A percentile compares a stretch with the other conserved stretches of the same genome.
These are phyloP conservation scores for Miscanthus lutarioriparius DNA, from an alignment of 176 grass and related monocot genomes.

Conservation along the genomic window DNA sequence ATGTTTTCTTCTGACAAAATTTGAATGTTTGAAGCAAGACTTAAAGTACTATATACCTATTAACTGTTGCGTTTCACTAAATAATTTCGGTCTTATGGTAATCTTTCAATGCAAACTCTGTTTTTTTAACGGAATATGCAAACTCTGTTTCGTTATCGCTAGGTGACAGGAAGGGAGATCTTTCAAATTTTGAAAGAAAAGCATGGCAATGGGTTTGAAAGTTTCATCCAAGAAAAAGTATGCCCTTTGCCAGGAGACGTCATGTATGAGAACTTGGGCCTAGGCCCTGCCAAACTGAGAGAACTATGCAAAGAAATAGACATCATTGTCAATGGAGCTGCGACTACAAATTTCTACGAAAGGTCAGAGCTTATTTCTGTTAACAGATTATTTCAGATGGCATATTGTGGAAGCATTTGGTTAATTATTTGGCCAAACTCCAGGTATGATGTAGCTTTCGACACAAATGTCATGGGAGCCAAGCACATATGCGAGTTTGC, in stretches of 20 bases:
- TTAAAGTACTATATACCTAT: too few relatives aligned
- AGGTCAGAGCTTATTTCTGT: slow-evolving; percentile 21
- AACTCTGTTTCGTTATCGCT: too few relatives aligned
- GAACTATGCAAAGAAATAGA: slow-evolving; percentile 45
- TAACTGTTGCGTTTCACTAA: not conserved
- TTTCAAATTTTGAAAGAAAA: too few relatives aligned
- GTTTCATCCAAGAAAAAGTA: slow-evolving; percentile 26
- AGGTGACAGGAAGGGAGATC: too few relatives aligned
- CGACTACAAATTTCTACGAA: slow-evolving; percentile 28
- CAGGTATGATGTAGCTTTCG: slow-evolving; percentile 63
- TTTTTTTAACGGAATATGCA: too few relatives aligned
- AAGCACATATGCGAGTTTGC: slow-evolving; percentile 51
- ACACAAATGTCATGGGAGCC: slow-evolving; percentile 49
- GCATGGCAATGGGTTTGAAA: too few relatives aligned
- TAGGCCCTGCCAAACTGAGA: slow-evolving; percentile 26
- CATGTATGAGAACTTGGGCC: slow-evolving; percentile 48
- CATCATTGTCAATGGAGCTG: slow-evolving; percentile 55
- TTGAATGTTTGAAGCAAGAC: not conserved
- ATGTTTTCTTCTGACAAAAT: not conserved
- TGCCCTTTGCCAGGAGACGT: slow-evolving; percentile 44
- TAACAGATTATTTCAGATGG: not conserved
- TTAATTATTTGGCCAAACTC: not conserved
- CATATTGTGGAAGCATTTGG: not conserved
- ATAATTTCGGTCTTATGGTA: too few relatives aligned
- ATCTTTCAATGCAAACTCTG: too few relatives aligned